These are phyloP conservation scores for Dothiorella sarmentorum DNA, from an alignment of 2,329 filamentous ascomycete species.

Conservation along the genomic window DNA sequence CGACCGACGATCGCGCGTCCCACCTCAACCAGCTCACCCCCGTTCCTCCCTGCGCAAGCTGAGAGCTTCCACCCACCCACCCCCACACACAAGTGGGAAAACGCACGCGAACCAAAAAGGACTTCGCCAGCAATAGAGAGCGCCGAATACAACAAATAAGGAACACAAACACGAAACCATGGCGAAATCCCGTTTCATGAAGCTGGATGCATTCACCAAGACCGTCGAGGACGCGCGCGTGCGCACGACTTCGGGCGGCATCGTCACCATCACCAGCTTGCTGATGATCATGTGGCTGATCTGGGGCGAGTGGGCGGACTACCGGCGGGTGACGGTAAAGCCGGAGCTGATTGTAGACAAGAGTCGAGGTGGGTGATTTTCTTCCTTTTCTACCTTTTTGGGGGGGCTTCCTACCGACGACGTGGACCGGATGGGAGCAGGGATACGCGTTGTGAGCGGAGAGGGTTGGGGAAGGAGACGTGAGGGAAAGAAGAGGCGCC, in stretches of 20 bases:
- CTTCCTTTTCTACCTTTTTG: background rate
- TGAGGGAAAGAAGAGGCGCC: background rate
- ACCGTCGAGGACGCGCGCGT: slow-evolving; percentile 97
- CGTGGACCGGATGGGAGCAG: too few relatives aligned
- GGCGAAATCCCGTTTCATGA: slow-evolving; percentile 91
- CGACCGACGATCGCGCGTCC: too few relatives aligned
- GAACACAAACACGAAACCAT: too few relatives aligned
- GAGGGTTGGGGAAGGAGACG: background rate
- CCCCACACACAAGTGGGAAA: too few relatives aligned
- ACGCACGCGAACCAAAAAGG: too few relatives aligned
- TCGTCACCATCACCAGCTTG: slow-evolving; percentile 89
- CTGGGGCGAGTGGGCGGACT: slow-evolving; percentile 95
- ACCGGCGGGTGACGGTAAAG: slow-evolving; percentile 77
- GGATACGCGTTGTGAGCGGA: background rate
- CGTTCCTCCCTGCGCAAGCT: too few relatives aligned
- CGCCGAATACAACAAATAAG: too few relatives aligned
- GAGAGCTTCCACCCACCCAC: too few relatives aligned
- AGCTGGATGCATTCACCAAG: slow-evolving; percentile 98
- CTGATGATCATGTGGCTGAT: slow-evolving; percentile 83
- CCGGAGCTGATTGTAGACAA: slow-evolving; percentile 96
- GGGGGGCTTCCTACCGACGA: too few relatives aligned
- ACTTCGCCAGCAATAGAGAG: too few relatives aligned
- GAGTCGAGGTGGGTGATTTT: slow-evolving; percentile 66
- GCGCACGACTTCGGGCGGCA: slow-evolving; percentile 89
- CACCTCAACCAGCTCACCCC: too few relatives aligned